Base-by-base conservation (phyloP, 805 yeast genomes). In the Monosporozyma solicola region DNA sequence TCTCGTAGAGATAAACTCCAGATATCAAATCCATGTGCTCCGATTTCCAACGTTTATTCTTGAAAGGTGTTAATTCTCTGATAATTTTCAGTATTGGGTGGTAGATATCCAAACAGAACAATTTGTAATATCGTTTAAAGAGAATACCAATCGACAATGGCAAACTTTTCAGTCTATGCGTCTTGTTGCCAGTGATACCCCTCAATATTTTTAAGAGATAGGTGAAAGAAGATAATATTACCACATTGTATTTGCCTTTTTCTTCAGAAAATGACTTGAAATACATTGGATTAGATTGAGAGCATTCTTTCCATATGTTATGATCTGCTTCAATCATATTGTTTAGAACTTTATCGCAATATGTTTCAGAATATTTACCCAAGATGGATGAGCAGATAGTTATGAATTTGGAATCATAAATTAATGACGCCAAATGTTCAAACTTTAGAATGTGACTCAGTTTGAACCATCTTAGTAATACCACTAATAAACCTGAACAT, bases 1-100 rank as follows among this genome's bases (percentile, higher is more conserved):
- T 80, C 60, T 87, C 80, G 63, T 89, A 83, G 29, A 94, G 66
- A 61, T 86, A 92, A 2, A 92, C 90, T 55, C 87, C 83, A 0
- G 97, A 88, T 4, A 92, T 87, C 47, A 94, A 74, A 58, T 91
- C 97, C 97, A 94, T 92, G 65, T 92, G 94, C 57, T 83, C 80
- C 13, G 90, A 80, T 60, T 90, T 83, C 99, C 99, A 92, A 67
- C 91, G 90, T 55, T 94, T 82, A 20, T 97, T 97, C 61, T 88
- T 91, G 69, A 85, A 88, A 0, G 97, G 96, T 1, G 90, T 83
- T 50, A 90, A 76, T 56, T 86, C 83, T 65, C 87, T 90, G 55
- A 91, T 73, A 1, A 87, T 77, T 61, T 83, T 83, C 60, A 91
- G 72, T 3, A 87, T 81, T 1, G 95, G 91, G 49, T 73, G 73